phyloP scores from a whole-genome alignment of 169 alveolate species.

The Eimeria sp. region DNA sequence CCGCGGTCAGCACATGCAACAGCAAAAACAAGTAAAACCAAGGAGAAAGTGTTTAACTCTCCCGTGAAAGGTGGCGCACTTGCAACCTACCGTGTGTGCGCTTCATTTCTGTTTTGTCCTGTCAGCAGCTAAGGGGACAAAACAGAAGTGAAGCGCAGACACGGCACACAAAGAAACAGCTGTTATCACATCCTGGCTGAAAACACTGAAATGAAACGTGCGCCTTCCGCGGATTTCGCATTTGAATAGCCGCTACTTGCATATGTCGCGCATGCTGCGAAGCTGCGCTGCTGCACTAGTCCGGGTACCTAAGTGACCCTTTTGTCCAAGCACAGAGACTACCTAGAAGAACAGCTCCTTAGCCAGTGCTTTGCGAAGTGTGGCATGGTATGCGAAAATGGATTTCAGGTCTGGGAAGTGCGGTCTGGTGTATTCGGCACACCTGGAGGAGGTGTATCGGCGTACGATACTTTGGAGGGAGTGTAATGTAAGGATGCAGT shows the following conservation, averaged over 20 bases:
- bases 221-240: neutral
- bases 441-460: neutral
- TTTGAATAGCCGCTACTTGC: neutral
- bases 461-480: neutral
- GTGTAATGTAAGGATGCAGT: neutral
- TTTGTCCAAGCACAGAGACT: neutral
- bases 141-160: neutral
- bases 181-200: neutral
- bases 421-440: neutral
- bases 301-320: neutral
- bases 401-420: neutral
- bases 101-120: too few species aligned
- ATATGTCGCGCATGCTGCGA: neutral
- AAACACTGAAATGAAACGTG: neutral
- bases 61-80: neutral
- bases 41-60: neutral
- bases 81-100: neutral
- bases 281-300: neutral
- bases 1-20: neutral
- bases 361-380: neutral
- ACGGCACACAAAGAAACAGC: neutral
- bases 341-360: neutral
- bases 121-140: neutral
- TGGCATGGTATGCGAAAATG: neutral
- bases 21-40: neutral